Evolutionary conservation across 768 basidiomycete species (phyloP), one percentile per base, ranked within the genome.

Genomic region (Dioszegia aurantiaca): DNA sequence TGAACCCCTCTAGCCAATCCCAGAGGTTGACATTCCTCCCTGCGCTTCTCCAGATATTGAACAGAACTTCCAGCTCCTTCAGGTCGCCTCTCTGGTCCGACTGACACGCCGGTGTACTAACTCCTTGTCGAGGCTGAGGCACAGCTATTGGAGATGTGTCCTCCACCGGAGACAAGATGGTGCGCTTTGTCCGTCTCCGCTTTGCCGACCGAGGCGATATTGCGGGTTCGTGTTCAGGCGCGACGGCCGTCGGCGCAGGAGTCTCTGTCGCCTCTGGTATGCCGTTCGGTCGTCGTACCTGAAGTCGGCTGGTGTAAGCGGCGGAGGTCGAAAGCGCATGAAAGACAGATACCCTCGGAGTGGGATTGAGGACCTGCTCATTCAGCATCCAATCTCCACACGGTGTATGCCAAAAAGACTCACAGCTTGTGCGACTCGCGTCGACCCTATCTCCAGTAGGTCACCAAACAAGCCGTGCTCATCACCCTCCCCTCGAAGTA

Each of bases 1-100:
- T 47, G 59, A 68, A 73, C 1, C 64, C 71, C 43, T 70, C 64
- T 4, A 73, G 56, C 71, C 71, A 73, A 36, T 73, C 71, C 68
- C 68, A 73, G 9, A 73, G 67, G 53, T 73, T 73, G 39, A 73
- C 64, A 17, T 51, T 62, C 52, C 60, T 58, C 2, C 71, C 71
- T 4, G 71, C 62, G 11, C 56, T 59, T 47, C 46, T 55, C 66
- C 67, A 73, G 19, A 73, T 39, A 14, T 62, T 57, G 46, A 65
- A 73, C 11, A 73, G 56, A 23, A 49, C 60, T 40, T 68, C 52
- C 19, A 73, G 42, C 39, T 73, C 69, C 36, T 61, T 57, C 37
- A 68, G 43, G 39, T 67, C 69, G 6, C 59, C 66, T 12, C 54
- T 33, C 19, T 17, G 6, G 3, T 39, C 46, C 5, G 53, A 17